phyloP scores from a whole-genome alignment of 2,329 filamentous ascomycete species.

The Penicillium concentricum region DNA sequence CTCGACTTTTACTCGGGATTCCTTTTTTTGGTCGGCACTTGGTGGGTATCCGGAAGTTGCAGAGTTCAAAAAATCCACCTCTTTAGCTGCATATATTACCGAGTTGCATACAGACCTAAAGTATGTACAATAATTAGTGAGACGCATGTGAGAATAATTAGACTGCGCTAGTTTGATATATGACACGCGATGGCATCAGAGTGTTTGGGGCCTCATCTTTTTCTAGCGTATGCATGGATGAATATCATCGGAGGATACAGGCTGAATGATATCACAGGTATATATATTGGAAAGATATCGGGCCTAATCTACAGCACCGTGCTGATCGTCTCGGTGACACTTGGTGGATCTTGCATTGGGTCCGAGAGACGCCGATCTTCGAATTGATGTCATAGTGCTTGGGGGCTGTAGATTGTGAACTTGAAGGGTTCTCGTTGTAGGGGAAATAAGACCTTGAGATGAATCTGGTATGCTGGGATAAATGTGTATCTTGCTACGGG shows the following conservation, averaged over 20 bases:
- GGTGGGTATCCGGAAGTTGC: background rate
- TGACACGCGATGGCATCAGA: background rate
- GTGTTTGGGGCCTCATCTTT: background rate
- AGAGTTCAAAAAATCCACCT: background rate
- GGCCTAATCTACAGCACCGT: background rate
- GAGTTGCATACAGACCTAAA: background rate
- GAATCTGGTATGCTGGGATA: background rate
- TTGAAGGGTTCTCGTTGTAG: background rate
- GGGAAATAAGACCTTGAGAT: background rate
- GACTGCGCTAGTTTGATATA: background rate
- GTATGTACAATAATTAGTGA: background rate
- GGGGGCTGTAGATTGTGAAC: background rate
- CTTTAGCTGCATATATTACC: background rate
- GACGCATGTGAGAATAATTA: background rate
- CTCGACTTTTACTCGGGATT: background rate
- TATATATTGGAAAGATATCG: background rate
- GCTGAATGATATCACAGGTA: conserved; percentile 1
- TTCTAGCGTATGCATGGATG: background rate
- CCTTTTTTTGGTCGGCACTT: background rate
- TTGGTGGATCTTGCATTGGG: background rate
- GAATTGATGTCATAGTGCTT: background rate
- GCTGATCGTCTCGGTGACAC: background rate
- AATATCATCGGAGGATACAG: background rate
- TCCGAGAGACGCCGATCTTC: background rate
- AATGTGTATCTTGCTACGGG: background rate